These are phyloP conservation scores for Neocatenulostroma microsporum DNA, from an alignment of 2,329 filamentous ascomycete genomes.

Conservation along the genomic window DNA sequence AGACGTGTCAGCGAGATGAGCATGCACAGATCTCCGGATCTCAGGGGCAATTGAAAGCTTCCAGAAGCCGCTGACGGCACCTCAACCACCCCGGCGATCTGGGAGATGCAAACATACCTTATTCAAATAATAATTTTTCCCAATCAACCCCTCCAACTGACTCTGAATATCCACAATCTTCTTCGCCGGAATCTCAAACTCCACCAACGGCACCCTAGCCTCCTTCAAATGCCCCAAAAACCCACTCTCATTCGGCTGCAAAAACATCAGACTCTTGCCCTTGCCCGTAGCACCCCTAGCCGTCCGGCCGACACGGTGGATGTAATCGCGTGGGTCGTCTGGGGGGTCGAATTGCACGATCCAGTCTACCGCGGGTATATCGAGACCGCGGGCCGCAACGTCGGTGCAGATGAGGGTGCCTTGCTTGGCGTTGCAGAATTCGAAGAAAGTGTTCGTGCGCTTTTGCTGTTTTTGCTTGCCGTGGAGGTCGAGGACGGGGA, in stretches of 20 bases:
- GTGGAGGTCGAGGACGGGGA: slow-evolving; percentile 77
- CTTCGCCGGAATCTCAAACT: slow-evolving; percentile 89
- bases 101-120: slow-evolving; percentile 59
- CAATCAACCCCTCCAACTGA: slow-evolving; percentile 88
- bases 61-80: no score
- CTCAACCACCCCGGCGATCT: no score
- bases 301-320: slow-evolving; percentile 92
- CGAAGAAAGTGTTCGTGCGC: slow-evolving; percentile 97
- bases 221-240: slow-evolving; percentile 89
- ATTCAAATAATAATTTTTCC: slow-evolving; percentile 94
- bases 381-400: slow-evolving; percentile 86
- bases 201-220: slow-evolving; percentile 83
- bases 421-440: slow-evolving; percentile 78
- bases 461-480: slow-evolving; percentile 99
- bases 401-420: slow-evolving; percentile 94
- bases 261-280: slow-evolving; percentile 84
- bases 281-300: slow-evolving; percentile 76
- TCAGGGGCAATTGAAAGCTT: no score
- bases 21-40: no score
- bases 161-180: slow-evolving; percentile 75
- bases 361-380: slow-evolving; percentile 94
- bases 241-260: slow-evolving; percentile 84
- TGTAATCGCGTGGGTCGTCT: slow-evolving; percentile 60
- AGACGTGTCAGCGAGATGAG: not conserved
- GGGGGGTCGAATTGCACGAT: slow-evolving; percentile 87